A percentile compares a stretch with the other conserved stretches of the same genome.
phyloP scores from a whole-genome alignment of 345 rosid species.

The Eucalyptus shirleyi region DNA sequence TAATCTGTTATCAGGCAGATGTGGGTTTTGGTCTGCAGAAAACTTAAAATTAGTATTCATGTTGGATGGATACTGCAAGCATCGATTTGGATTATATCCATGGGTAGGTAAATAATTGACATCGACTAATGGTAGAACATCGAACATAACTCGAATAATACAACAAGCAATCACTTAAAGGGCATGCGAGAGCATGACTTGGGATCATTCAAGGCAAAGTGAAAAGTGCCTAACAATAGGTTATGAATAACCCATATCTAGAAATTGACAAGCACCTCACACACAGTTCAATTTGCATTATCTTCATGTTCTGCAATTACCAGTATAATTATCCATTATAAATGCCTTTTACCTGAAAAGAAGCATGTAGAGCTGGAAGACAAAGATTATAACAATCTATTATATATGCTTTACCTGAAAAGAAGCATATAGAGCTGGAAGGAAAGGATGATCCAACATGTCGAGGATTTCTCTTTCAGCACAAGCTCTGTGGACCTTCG shows the following conservation, averaged over 20 bases:
- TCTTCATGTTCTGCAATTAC: background rate
- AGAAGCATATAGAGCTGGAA: conserved; percentile 96
- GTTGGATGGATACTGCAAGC: background rate
- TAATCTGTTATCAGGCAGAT: conserved; percentile 93
- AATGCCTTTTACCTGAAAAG: conserved; percentile 60
- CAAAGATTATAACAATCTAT: background rate
- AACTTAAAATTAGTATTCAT: background rate
- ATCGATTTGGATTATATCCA: background rate
- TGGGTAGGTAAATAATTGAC: background rate
- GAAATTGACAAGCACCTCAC: background rate
- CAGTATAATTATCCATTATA: background rate
- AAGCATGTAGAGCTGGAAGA: conserved; percentile 93
- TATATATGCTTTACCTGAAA: conserved; percentile 59
- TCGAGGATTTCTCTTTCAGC: conserved; percentile 95
- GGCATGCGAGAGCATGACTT: background rate
- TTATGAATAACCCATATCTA: background rate
- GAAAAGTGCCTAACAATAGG: background rate
- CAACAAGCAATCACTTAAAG: background rate
- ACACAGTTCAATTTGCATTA: background rate
- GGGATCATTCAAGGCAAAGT: background rate
- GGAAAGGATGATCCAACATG: conserved; percentile 94
- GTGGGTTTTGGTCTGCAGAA: conserved; percentile 84
- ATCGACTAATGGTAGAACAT: background rate
- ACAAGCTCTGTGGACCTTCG: conserved; percentile 93
- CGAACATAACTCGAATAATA: background rate